Conservation (phyloP, 2,329 filamentous ascomycete species). For the Fusarium liriodendri region DNA sequence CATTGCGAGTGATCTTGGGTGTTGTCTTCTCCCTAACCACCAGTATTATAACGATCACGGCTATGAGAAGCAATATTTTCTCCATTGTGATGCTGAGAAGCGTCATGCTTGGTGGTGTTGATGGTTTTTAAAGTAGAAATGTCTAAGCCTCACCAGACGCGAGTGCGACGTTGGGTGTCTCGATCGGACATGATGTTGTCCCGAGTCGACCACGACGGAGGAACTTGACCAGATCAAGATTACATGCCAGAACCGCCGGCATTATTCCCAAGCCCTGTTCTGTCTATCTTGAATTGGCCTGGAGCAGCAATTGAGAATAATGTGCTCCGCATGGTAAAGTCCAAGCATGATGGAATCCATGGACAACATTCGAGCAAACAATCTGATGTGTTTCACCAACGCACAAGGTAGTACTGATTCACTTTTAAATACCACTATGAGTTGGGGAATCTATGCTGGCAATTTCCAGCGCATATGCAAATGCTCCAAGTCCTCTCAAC, state of each 20-base stretch:
- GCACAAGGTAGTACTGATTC: not conserved
- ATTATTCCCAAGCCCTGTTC: not conserved
- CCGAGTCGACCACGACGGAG: not conserved
- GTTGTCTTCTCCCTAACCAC: constrained; percentile 8
- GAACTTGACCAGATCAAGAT: not conserved
- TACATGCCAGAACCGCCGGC: not conserved
- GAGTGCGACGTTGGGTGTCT: not conserved
- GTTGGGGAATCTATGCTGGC: not conserved
- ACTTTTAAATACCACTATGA: not conserved
- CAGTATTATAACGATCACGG: not conserved
- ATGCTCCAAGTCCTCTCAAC: not conserved
- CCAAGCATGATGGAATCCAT: not conserved
- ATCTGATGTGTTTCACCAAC: not conserved
- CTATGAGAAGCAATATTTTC: not conserved
- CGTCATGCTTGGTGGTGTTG: constrained; percentile 14
- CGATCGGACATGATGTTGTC: constrained; percentile 23
- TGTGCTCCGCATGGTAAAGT: too few species aligned
- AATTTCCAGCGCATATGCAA: not conserved
- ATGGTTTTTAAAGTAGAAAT: constrained; percentile 15
- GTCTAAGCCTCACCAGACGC: not conserved
- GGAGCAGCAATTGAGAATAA: not conserved
- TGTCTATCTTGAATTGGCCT: not conserved
- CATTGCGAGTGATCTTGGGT: constrained; percentile 34
- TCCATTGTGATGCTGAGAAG: constrained; percentile 21
- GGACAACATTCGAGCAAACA: not conserved